Conservation (phyloP, 2,329 filamentous ascomycete species). For the Arachnomyces sp. region DNA sequence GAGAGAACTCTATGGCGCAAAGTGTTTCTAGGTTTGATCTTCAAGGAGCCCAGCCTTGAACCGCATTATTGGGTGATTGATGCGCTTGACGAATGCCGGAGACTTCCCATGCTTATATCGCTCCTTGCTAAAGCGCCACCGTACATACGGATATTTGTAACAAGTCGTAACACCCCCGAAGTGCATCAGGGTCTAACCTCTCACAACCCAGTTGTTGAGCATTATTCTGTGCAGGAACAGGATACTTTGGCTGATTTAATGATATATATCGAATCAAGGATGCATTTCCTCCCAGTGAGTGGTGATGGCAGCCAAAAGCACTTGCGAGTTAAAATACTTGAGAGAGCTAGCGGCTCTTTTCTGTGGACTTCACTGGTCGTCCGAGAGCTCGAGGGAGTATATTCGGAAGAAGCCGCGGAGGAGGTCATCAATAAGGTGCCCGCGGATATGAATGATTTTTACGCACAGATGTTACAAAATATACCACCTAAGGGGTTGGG, state of each 20-base stretch:
- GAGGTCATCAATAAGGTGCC: conserved; percentile 25
- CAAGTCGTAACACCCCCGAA: conserved; percentile 20
- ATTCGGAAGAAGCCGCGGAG: conserved; percentile 23
- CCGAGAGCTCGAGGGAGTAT: conserved; percentile 20
- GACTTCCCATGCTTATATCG: conserved; percentile 2
- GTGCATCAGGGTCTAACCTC: conserved; percentile 18
- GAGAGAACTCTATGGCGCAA: conserved; percentile 9
- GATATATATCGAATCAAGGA: conserved; percentile 13
- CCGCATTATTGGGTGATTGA: conserved; percentile 15
- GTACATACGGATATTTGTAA: conserved; percentile 20
- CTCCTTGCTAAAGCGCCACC: conserved; percentile 13
- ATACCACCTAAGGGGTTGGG: conserved; percentile 16
- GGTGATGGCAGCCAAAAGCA: conserved; percentile 13
- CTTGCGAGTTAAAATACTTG: conserved; percentile 24
- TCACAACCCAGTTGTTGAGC: conserved; percentile 11
- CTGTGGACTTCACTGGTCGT: conserved; percentile 30
- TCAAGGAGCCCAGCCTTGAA: conserved; percentile 4
- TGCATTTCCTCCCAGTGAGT: neutral
- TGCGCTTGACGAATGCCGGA: conserved; percentile 14
- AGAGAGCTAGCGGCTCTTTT: conserved; percentile 32
- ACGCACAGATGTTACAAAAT: conserved; percentile 21
- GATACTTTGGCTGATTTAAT: conserved; percentile 22
- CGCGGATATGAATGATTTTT: conserved; percentile 29
- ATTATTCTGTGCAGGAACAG: conserved; percentile 10
- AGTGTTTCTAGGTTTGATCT: conserved; percentile 7